These are phyloP conservation scores for Vigna hirtella DNA, from an alignment of 306 rosid species.

Conservation along the genomic window DNA sequence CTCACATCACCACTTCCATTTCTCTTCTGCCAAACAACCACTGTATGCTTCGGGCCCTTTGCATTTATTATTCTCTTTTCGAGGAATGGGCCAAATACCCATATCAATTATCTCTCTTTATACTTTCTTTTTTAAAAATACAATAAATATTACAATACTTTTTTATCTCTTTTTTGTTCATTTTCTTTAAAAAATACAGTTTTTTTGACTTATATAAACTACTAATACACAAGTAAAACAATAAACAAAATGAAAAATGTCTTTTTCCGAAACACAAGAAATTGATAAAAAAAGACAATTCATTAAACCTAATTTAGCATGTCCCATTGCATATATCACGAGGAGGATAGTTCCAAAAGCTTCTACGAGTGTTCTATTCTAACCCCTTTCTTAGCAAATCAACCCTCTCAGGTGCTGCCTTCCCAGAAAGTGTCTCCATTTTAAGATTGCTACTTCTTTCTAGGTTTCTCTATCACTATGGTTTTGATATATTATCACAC, in stretches of 20 bases:
- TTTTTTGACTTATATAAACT: too few species aligned
- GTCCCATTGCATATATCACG: background rate
- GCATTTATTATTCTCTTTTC: conserved; percentile 63
- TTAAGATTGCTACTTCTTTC: background rate
- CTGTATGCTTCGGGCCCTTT: conserved; percentile 61
- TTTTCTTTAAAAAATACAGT: too few species aligned
- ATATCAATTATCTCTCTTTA: conserved; percentile 37
- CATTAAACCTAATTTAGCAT: background rate
- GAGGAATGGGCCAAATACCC: conserved; percentile 53
- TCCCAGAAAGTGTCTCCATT: background rate
- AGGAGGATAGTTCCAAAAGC: background rate
- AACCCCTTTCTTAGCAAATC: background rate
- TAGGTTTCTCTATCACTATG: background rate
- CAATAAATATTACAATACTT: too few species aligned
- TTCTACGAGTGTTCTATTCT: background rate
- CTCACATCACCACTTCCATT: conserved; percentile 66
- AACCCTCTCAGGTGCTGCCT: background rate
- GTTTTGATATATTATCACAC: too few species aligned
- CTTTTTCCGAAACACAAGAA: background rate
- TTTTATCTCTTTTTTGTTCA: too few species aligned
- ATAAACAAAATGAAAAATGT: too few species aligned
- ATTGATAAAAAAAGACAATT: background rate
- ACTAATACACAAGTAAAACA: too few species aligned
- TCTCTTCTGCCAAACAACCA: conserved; percentile 67
- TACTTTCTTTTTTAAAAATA: too few species aligned